Conservation (phyloP, 73 alveolate species). For the Paramecium octaurelia region DNA sequence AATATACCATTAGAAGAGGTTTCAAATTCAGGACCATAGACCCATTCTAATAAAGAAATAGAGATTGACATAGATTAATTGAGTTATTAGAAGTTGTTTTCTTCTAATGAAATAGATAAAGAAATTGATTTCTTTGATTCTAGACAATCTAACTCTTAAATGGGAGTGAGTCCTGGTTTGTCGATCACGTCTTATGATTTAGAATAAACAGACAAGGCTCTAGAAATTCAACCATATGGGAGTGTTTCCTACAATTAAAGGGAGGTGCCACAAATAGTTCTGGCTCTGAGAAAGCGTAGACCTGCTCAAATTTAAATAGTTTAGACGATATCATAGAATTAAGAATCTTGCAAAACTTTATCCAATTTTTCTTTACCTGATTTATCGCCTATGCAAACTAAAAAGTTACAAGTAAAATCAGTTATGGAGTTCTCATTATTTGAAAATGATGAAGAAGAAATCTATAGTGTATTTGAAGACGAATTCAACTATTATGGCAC, state of each 20-base stretch:
- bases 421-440: neutral
- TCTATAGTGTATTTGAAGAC: neutral
- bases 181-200: neutral
- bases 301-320: neutral
- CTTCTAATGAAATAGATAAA: neutral
- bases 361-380: neutral
- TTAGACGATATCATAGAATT: neutral
- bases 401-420: neutral
- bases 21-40: neutral
- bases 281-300: neutral
- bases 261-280: neutral
- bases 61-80: neutral
- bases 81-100: neutral
- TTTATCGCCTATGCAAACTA: neutral
- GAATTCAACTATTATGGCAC: neutral
- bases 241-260: neutral
- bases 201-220: neutral
- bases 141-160: neutral
- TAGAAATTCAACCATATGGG: neutral
- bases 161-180: slow-evolving; percentile 14
- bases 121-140: neutral
- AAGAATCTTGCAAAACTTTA: slow-evolving; percentile 7
- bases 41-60: neutral
- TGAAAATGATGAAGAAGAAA: neutral
- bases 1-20: neutral